phyloP scores from a whole-genome alignment of 2,329 filamentous ascomycete genomes.

The Ambrosiella xylebori region DNA sequence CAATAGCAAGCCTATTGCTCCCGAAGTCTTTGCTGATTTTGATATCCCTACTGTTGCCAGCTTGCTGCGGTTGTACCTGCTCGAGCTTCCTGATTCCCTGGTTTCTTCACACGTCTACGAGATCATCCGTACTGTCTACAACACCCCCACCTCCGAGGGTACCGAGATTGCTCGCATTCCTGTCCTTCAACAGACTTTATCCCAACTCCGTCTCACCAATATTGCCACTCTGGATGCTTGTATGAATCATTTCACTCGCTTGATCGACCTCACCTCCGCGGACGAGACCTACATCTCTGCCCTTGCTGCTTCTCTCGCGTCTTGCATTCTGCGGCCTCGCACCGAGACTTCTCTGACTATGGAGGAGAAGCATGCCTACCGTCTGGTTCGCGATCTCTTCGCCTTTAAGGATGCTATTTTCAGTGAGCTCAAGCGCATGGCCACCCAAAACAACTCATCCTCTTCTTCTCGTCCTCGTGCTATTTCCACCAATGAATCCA shows the following conservation, averaged over 20 bases:
- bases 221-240: conserved; percentile 97
- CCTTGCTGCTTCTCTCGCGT: conserved; percentile 58
- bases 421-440: conserved; percentile 83
- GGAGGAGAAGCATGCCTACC: conserved; percentile 86
- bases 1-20: conserved; percentile 62
- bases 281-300: conserved; percentile 69
- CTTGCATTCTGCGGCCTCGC: conserved; percentile 76
- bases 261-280: conserved; percentile 92
- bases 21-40: conserved; percentile 66
- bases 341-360: conserved; percentile 79
- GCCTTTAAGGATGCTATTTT: conserved; percentile 91
- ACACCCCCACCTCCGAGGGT: conserved; percentile 57
- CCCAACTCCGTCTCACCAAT: conserved; percentile 85
- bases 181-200: conserved; percentile 87
- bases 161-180: conserved; percentile 67
- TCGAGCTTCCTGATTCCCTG: conserved; percentile 93
- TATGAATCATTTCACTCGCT: conserved; percentile 91
- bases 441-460: conserved; percentile 48
- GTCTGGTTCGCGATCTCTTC: conserved; percentile 81
- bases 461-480: conserved; percentile 53
- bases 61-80: conserved; percentile 79
- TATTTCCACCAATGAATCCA: conserved; percentile 89
- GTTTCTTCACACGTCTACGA: conserved; percentile 98
- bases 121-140: conserved; percentile 95
- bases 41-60: conserved; percentile 90